These are phyloP conservation scores for Phytophthora agathidicida DNA, from an alignment of 352 stramenopile species.

Conservation along the genomic window DNA sequence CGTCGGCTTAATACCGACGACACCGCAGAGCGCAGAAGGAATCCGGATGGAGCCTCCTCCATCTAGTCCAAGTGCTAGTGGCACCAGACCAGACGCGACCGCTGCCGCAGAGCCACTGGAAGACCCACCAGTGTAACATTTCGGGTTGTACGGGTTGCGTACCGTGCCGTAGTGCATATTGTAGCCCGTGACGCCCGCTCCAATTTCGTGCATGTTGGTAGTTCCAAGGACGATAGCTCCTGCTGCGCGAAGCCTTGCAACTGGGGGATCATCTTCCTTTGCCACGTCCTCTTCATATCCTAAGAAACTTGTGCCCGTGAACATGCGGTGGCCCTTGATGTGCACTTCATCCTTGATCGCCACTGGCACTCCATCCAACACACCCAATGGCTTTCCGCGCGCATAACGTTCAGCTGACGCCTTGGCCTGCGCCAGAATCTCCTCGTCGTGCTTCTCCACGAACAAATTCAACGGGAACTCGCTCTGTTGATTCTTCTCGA, in stretches of 20 bases:
- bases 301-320: constrained; percentile 81
- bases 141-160: constrained; percentile 87
- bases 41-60: constrained; percentile 92
- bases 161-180: constrained; percentile 77
- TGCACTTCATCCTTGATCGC: constrained; percentile 90
- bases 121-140: constrained; percentile 90
- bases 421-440: constrained; percentile 71
- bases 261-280: constrained; percentile 51
- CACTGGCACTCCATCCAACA: constrained; percentile 90
- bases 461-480: constrained; percentile 71
- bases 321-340: constrained; percentile 71
- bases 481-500: constrained; percentile 57
- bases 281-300: constrained; percentile 51
- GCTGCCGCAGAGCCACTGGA: constrained; percentile 90
- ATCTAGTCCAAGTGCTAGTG: constrained; percentile 87
- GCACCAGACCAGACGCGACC: constrained; percentile 88
- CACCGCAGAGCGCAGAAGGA: constrained; percentile 85
- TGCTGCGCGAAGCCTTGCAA: constrained; percentile 62
- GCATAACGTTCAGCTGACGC: constrained; percentile 76
- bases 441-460: constrained; percentile 73
- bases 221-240: constrained; percentile 90
- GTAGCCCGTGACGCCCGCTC: constrained; percentile 74
- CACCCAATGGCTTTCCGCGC: constrained; percentile 60
- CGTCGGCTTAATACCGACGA: constrained; percentile 90
- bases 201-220: constrained; percentile 92